A percentile compares a stretch with the other conserved stretches of the same genome.
These are phyloP conservation scores for Verbascum thapsus DNA, from an alignment of 257 asterid species.

Conservation along the genomic window DNA sequence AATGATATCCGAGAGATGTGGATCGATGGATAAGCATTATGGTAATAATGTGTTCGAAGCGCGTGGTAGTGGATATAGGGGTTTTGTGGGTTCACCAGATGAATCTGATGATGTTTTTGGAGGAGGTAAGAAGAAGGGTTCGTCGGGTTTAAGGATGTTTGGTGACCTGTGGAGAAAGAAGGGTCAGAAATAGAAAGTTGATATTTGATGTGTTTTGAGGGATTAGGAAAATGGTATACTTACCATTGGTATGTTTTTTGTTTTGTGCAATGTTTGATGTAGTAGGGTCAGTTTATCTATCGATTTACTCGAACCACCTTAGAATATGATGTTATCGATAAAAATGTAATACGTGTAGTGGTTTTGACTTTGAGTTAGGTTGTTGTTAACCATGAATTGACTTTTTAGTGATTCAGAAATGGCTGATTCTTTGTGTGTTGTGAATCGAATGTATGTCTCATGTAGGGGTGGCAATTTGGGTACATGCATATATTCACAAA, in stretches of 20 bases:
- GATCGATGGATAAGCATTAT: conserved; percentile 83
- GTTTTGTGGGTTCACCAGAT: conserved; percentile 66
- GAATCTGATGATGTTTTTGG: conserved; percentile 61
- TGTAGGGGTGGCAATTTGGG: too few species aligned
- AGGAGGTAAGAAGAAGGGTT: conserved; percentile 71
- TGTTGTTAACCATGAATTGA: too few species aligned
- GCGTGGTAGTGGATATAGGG: conserved; percentile 40
- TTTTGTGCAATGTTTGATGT: conserved; percentile 22
- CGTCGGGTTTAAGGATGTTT: conserved; percentile 71
- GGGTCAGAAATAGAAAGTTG: conserved; percentile 57
- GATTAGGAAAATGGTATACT: conserved; percentile 40
- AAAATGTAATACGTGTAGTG: too few species aligned
- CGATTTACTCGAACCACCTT: background rate
- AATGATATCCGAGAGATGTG: conserved; percentile 82
- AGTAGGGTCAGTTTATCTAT: conserved; percentile 1
- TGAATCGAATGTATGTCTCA: too few species aligned
- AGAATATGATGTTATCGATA: background rate
- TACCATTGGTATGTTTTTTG: conserved; percentile 43
- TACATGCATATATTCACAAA: too few species aligned
- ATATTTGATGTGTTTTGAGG: conserved; percentile 10
- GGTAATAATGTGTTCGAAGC: conserved; percentile 46
- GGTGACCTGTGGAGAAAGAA: conserved; percentile 94
- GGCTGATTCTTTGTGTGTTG: too few species aligned
- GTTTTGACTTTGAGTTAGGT: too few species aligned
- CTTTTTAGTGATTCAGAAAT: too few species aligned